phyloP scores from a whole-genome alignment of 176 grass and related monocot genomes.

The Tillandsia fasciculata region DNA sequence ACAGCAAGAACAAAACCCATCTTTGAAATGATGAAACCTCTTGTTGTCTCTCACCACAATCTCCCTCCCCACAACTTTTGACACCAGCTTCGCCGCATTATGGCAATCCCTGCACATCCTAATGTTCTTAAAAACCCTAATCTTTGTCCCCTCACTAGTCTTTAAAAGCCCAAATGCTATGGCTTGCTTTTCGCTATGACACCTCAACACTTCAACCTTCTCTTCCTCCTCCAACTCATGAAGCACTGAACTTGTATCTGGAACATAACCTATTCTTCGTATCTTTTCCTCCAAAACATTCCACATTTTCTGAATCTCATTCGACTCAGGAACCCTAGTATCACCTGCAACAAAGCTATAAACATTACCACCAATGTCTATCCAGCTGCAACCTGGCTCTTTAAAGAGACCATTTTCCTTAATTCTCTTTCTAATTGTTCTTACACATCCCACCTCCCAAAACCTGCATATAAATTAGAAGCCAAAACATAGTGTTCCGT shows the following conservation, averaged over 20 bases:
- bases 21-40: slow-evolving; percentile 55
- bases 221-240: slow-evolving; percentile 41
- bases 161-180: slow-evolving; percentile 42
- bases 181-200: slow-evolving; percentile 62
- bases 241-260: slow-evolving; percentile 32
- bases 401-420: slow-evolving; percentile 34
- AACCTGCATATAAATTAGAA: slow-evolving; percentile 51
- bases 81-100: slow-evolving; percentile 35
- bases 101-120: slow-evolving; percentile 69
- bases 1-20: slow-evolving; percentile 34
- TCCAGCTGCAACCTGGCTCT: slow-evolving; percentile 64
- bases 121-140: slow-evolving; percentile 62
- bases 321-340: slow-evolving; percentile 30
- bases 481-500: slow-evolving; percentile 49
- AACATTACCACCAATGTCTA: slow-evolving; percentile 37
- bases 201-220: slow-evolving; percentile 33
- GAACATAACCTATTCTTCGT: slow-evolving; percentile 29
- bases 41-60: slow-evolving; percentile 51
- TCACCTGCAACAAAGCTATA: slow-evolving; percentile 49
- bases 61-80: slow-evolving; percentile 28
- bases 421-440: slow-evolving; percentile 44
- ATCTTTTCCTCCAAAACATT: slow-evolving; percentile 30
- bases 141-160: slow-evolving; percentile 2
- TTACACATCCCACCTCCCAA: slow-evolving; percentile 36
- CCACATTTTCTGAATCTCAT: slow-evolving; percentile 35